phyloP scores from a whole-genome alignment of 208 protist species.

The Trichomonas vaginalis region DNA sequence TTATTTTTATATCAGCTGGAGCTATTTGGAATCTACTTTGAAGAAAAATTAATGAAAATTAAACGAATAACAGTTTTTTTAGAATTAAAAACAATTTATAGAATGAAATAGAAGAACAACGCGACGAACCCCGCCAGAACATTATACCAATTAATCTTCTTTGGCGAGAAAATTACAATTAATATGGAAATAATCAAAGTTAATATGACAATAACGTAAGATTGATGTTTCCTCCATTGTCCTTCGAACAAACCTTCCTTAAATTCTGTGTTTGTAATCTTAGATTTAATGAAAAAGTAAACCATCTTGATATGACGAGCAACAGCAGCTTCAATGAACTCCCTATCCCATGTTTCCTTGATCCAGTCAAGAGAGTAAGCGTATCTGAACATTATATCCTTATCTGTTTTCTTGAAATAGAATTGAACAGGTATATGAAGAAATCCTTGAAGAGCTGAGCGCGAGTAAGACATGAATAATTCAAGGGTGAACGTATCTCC shows the following conservation, averaged over 20 bases:
- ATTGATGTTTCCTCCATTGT: neutral
- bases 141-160: neutral
- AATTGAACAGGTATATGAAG: neutral
- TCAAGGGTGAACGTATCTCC: neutral
- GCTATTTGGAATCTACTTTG: too few relatives aligned
- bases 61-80: too few relatives aligned
- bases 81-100: too few relatives aligned
- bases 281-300: neutral
- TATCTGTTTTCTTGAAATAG: neutral
- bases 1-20: too few relatives aligned
- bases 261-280: neutral
- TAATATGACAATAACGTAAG: neutral
- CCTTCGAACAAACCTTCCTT: neutral
- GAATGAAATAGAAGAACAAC: neutral
- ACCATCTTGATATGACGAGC: neutral
- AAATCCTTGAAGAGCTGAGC: neutral
- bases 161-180: neutral
- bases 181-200: neutral
- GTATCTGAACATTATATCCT: neutral
- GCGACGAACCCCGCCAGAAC: neutral
- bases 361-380: neutral
- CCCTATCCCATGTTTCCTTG: neutral
- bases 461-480: neutral
- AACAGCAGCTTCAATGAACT: neutral
- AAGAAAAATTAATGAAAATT: too few relatives aligned